Conservation (phyloP, 768 basidiomycete species). For the Kwoniella shandongensis region DNA sequence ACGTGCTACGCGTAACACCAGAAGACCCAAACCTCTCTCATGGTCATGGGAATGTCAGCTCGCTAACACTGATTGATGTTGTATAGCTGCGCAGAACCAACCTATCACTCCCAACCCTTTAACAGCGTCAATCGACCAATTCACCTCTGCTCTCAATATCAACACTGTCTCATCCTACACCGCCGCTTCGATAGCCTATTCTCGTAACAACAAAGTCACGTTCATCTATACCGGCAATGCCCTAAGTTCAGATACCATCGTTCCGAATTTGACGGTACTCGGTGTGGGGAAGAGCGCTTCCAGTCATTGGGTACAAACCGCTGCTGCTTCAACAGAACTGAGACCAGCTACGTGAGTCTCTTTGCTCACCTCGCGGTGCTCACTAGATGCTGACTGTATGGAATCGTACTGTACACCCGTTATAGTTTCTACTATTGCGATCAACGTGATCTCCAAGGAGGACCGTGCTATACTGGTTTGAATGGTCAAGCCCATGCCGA, state of each 20-base stretch:
- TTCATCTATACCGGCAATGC: slow-evolving; percentile 6
- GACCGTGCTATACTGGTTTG: slow-evolving; percentile 5
- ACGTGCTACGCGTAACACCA: background rate
- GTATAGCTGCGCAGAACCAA: background rate
- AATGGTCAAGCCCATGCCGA: slow-evolving; percentile 9
- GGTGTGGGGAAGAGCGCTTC: slow-evolving; percentile 5
- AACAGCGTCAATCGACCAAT: background rate
- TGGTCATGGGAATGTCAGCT: too few species aligned
- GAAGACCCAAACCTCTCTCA: too few species aligned
- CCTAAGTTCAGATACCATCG: background rate
- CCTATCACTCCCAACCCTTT: background rate
- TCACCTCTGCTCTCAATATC: background rate
- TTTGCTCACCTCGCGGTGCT: too few species aligned
- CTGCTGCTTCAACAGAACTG: background rate
- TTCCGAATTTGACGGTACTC: background rate
- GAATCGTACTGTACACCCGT: too few species aligned
- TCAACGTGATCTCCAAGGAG: background rate
- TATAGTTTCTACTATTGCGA: slow-evolving; percentile 9
- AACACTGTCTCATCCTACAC: slow-evolving; percentile 1
- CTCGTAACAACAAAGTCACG: background rate
- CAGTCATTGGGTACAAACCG: slow-evolving; percentile 1
- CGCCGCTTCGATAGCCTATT: slow-evolving; percentile 4
- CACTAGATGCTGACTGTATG: too few species aligned
- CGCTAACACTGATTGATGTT: background rate
- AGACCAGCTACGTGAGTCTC: slow-evolving; percentile 7